Evolutionary conservation across 2,329 filamentous ascomycete species (phyloP).

Genomic region (Juglanconis sp.): DNA sequence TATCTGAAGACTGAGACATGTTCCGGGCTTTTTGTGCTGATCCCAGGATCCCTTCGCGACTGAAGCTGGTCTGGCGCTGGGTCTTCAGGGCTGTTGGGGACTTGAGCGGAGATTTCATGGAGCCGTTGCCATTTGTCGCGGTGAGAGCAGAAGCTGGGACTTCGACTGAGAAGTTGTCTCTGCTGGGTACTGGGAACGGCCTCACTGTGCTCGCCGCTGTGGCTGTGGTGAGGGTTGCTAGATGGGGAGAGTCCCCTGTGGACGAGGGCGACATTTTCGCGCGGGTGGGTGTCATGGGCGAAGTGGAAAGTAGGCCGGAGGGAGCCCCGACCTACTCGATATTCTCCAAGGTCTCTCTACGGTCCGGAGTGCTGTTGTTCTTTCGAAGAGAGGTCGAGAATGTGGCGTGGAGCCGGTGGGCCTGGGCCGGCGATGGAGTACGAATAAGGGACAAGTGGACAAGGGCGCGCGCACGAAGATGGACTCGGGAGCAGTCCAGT

Average conservation of each 20-base stretch:
- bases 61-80: conserved; percentile 47
- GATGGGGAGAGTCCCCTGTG: conserved; percentile 50
- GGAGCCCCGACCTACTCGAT: conserved; percentile 1
- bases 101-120: conserved; percentile 55
- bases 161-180: conserved; percentile 49
- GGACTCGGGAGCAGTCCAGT: neutral
- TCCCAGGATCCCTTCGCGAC: conserved; percentile 52
- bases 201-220: conserved; percentile 33
- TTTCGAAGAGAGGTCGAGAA: neutral
- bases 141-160: conserved; percentile 43
- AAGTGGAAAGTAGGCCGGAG: conserved; percentile 21
- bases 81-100: conserved; percentile 49
- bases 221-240: conserved; percentile 35
- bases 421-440: conserved; percentile 3
- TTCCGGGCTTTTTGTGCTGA: conserved; percentile 53
- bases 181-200: conserved; percentile 42
- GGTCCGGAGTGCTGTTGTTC: neutral
- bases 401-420: neutral
- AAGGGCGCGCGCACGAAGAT: neutral
- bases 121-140: conserved; percentile 27
- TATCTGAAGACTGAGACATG: conserved; percentile 53
- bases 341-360: neutral
- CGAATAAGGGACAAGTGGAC: neutral
- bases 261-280: conserved; percentile 48
- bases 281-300: conserved; percentile 22